Evolutionary conservation across 352 stramenopile species (phyloP), one percentile per base, ranked within the genome.

Genomic region (Plasmopara muralis): DNA sequence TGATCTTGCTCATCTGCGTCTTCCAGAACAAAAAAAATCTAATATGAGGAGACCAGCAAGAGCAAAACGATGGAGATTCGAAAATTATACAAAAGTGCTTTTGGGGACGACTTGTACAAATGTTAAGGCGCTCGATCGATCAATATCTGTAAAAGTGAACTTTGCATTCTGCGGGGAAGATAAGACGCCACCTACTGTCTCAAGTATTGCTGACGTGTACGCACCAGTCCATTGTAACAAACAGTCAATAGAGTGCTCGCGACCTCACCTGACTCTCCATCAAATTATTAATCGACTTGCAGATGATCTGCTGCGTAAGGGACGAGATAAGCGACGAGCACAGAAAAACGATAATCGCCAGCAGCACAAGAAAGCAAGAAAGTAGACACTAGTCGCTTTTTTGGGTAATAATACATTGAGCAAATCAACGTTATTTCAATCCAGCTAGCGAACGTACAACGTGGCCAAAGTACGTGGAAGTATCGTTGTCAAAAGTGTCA

Each of bases 281-380:
- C 66, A 80, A 6, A 64, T 89, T 20, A 62, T 75, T 0, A 71
- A 86, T 29, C 72, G 68, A 7, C 50, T 89, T 5, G 75, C 75
- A 1, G 67, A 89, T 35, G 53, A 57, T 2, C 40, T 60, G 9
- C 39, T 83, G 9, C 69, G 69, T 0, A 43, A 52, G 15, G 59
- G 59, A n/a, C 56, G 68, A 38, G 37, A 31, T 5, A 70, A 70
- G 20, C 62, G 64, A 10, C 34, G 43, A 38, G 37, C 12, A 9
- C 47, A 66, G 16, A 69, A 66, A 34, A 62, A 29, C 2, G 25
- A 52, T 33, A 45, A 62, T 34, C 60, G 60, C 16, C 34, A 61
- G 14, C 51, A 56, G 20, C 20, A 25, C 20, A 25, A 35, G 10
- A 35, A 35, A 35, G 20, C 20, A 25, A 25, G 20, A 25, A 25